Conservation (phyloP, 1,284 basidiomycete species). For the Agaricales sp. region DNA sequence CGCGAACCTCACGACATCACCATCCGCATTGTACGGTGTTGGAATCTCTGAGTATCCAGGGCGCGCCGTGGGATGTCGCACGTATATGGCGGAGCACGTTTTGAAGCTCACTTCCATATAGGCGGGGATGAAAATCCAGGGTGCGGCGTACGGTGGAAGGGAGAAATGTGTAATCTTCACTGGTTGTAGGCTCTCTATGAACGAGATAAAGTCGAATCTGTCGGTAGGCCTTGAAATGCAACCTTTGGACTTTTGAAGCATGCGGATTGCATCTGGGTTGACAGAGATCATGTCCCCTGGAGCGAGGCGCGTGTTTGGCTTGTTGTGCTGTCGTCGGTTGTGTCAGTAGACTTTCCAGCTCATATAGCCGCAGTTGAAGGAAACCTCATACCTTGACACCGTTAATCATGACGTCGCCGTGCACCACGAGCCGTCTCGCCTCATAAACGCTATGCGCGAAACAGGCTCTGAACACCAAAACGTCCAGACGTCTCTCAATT, state of each 20-base stretch:
- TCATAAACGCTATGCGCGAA: constrained; percentile 89
- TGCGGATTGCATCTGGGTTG: constrained; percentile 72
- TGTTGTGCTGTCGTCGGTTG: constrained; percentile 67
- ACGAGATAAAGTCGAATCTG: constrained; percentile 16
- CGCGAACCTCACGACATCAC: constrained; percentile 73
- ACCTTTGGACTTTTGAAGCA: constrained; percentile 43
- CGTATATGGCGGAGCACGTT: constrained; percentile 58
- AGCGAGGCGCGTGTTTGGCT: constrained; percentile 85
- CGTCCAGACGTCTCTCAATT: constrained; percentile 91
- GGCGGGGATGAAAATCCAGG: constrained; percentile 91
- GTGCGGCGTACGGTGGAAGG: constrained; percentile 82
- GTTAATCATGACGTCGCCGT: constrained; percentile 85
- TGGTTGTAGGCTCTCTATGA: background rate
- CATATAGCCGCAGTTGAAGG: constrained; percentile 2
- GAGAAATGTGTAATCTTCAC: constrained; percentile 59
- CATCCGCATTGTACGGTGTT: constrained; percentile 89
- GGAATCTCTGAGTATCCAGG: constrained; percentile 81
- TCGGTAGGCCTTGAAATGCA: constrained; percentile 11
- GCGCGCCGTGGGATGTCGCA: constrained; percentile 1
- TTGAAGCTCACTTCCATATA: constrained; percentile 89
- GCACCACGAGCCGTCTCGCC: constrained; percentile 78
- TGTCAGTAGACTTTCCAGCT: constrained; percentile 3
- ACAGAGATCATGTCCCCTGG: constrained; percentile 94
- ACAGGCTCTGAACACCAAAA: constrained; percentile 86
- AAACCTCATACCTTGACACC: constrained; percentile 73